Conservation (phyloP, 257 asterid genomes). For the Misopates orontium region DNA sequence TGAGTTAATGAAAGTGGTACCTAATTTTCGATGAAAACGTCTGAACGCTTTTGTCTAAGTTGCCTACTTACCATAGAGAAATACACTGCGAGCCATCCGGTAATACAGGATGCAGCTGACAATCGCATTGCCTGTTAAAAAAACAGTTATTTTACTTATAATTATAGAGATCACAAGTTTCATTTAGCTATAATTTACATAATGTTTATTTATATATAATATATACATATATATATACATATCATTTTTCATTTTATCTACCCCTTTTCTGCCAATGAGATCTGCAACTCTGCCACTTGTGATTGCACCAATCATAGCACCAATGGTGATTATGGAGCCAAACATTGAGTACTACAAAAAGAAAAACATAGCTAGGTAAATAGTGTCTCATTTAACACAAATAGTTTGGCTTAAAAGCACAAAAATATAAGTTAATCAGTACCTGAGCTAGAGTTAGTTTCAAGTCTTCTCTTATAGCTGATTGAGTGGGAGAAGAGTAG, state of each 20-base stretch:
- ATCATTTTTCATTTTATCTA: no score
- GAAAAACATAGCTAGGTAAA: no score
- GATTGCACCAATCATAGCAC: conserved; percentile 88
- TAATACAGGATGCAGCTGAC: conserved; percentile 67
- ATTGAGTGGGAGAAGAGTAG: conserved; percentile 81
- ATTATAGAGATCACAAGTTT: neutral
- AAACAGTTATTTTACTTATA: neutral
- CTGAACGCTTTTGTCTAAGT: neutral
- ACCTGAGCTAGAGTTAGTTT: conserved; percentile 71
- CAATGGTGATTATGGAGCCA: conserved; percentile 29
- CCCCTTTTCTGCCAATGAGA: conserved; percentile 78
- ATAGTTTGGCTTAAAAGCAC: neutral
- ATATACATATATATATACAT: conserved; percentile 7
- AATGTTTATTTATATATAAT: no score
- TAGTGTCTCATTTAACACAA: no score
- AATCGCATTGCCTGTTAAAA: conserved; percentile 69
- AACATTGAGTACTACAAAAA: neutral
- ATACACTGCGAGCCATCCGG: conserved; percentile 76
- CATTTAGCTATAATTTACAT: no score
- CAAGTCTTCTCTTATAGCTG: conserved; percentile 68
- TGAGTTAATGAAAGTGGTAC: no score
- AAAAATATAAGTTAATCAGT: neutral
- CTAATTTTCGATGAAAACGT: neutral
- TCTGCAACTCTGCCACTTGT: conserved; percentile 77
- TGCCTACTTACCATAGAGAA: conserved; percentile 50